Evolutionary conservation across 1,284 basidiomycete genomes (phyloP).

Genomic region (Melampsora occidentalis): DNA sequence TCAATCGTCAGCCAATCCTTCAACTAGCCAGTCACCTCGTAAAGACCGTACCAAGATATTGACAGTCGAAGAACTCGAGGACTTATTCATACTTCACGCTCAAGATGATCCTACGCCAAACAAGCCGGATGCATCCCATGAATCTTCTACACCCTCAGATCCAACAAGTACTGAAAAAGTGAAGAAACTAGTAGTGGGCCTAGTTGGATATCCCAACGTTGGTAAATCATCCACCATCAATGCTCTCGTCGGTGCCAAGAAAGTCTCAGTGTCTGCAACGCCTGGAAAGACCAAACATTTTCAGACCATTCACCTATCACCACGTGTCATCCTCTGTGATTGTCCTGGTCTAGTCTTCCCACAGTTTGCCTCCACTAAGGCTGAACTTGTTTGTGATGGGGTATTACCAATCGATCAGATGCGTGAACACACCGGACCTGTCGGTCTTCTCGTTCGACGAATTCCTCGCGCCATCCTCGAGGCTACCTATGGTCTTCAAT

Average conservation of each 20-base stretch:
- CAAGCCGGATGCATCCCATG: slow-evolving; percentile 19
- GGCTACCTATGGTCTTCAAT: slow-evolving; percentile 79
- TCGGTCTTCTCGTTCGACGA: slow-evolving; percentile 72
- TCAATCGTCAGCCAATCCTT: neutral
- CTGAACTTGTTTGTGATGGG: slow-evolving; percentile 92
- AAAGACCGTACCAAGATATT: slow-evolving; percentile 76
- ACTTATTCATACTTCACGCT: slow-evolving; percentile 72
- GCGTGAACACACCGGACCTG: slow-evolving; percentile 86
- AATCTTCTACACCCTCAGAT: neutral
- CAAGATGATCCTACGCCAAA: slow-evolving; percentile 59
- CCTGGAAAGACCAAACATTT: slow-evolving; percentile 99
- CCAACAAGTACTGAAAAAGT: slow-evolving; percentile 21
- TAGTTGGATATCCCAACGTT: slow-evolving; percentile 65
- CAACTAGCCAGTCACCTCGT: neutral
- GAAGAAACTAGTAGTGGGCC: slow-evolving; percentile 66
- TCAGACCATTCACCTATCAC: slow-evolving; percentile 91
- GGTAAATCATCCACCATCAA: slow-evolving; percentile 64
- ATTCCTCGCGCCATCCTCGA: slow-evolving; percentile 84
- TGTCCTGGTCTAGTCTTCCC: slow-evolving; percentile 98
- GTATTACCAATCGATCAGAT: slow-evolving; percentile 97
- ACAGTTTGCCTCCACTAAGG: slow-evolving; percentile 92
- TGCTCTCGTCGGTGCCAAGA: slow-evolving; percentile 68
- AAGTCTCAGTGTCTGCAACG: slow-evolving; percentile 94
- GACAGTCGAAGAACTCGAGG: slow-evolving; percentile 83
- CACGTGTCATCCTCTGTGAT: slow-evolving; percentile 87